Evolutionary conservation across 2,329 filamentous ascomycete species (phyloP), one percentile per base, ranked within the genome.

Genomic region (Sclerotinia minor): DNA sequence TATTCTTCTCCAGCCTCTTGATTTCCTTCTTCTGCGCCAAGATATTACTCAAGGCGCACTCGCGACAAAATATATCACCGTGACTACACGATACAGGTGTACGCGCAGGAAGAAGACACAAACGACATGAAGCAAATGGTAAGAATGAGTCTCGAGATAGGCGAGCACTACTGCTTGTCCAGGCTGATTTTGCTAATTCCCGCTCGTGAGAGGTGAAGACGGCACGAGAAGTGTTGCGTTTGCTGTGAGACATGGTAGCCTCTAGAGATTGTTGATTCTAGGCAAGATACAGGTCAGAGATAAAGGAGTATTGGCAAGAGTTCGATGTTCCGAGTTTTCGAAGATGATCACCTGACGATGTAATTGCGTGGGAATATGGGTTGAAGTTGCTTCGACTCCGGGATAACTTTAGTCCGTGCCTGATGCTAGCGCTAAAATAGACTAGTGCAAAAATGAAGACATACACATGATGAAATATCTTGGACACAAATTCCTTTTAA

Each of bases 121-220:
- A 84, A 65, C 89, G 87, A 81, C 94, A 99, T 29, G 90, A 92
- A 65, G 90, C 92, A 78, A 98, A 97, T 6, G 92, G 89, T 15
- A 98, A 87, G 79, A 97, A 98, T 67, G 92, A 95, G 77, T 98
- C 95, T 76, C 94, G 90, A 29, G 86, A 89, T 45, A 98, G 87
- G 64, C 92, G 91, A n/a, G 93, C 92, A 64, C 90, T 88, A 72
- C 89, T 91, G 11, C 89, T 87, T 73, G 89, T 88, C 93, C 95
- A 98, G 73, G 88, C 87, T 24, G 87, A 85, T 75, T 93, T 92
- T 69, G 96, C 90, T 61, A 94, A 86, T 64, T 86, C 85, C 72
- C 95, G 89, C 81, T 98, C 95, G 80, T 97, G 88, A 32, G 92
- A 89, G 45, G 95, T 98, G 83, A 98, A 98, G 79, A 97, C 93